Evolutionary conservation across 805 yeast species (phyloP), one percentile per base, ranked within the genome.

Genomic region (Ogataea pini): DNA sequence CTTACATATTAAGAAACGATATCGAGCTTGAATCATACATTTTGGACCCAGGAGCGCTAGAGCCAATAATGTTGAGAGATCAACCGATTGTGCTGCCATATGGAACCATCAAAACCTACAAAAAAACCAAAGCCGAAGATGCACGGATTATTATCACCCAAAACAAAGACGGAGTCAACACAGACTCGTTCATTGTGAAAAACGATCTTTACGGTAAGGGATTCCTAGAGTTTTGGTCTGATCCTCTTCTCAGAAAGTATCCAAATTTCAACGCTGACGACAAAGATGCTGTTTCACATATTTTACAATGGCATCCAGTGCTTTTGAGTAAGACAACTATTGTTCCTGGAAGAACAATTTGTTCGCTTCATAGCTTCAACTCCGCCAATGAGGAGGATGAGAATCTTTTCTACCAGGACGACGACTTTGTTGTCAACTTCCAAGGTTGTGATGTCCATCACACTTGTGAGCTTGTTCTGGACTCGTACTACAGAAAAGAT

Each of bases 241-340:
- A 89, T 63, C 81, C 82, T 19, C 73, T 89, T 41, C 83, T 81
- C 62, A 77, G 87, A 62, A 75, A 77, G 42, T 89, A 86, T 68
- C 67, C 68, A n/a, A 76, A 76, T 48, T 87, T 87, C 68, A 77
- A 78, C 12, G 65, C 66, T 42, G 77, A 78, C 46, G 85, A 82
- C 4, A 81, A 79, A 49, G 75, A 78, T n/a, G 91, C 94, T 0
- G 62, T 92, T 36, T 78, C 88, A n/a, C 98, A 94, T 64, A 73
- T 90, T 38, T 72, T 90, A 57, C 97, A 89, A 67, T 94, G 98
- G 99, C 99, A 92, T 64, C 96, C 97, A 10, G 80, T 78, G 24
- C 70, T 86, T 22, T 73, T 94, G 56, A 77, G 86, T 46, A 85
- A 82, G 60, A 75, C 94, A 3, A 85, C 89, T 0, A 65, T 92